Evolutionary conservation across 73 alveolate species (phyloP), one percentile per base, ranked within the genome.

Genomic region (Paramecium sexaurelia): DNA sequence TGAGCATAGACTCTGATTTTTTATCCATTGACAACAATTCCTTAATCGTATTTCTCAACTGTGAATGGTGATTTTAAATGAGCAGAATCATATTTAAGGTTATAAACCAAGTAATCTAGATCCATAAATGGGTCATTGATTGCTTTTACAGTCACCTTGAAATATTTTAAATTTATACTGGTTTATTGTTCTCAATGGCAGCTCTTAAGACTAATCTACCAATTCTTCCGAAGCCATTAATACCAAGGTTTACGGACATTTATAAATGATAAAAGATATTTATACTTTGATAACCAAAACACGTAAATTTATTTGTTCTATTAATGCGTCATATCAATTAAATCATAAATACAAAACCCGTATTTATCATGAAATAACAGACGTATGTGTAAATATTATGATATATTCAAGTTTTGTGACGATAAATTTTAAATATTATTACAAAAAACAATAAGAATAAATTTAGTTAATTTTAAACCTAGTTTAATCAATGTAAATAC

Each of bases 181-280:
- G 89, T 29, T 73, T 91, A 20, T 90, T 85, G 88, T 95, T 94
- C 45, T 92, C 98, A 55, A 92, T 66, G 78, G 99, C 98, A 47
- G 98, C 97, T 67, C 99, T 93, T 92, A 97, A 94, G 85, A 96
- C 98, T 86, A 97, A 95, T 73, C 99, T 92, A 57, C 99, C 99
- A 93, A 98, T 97, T 85, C 99, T 94, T 55, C 99, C 99, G 97
- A 98, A 98, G 26, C 99, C 99, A 92, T 98, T 98, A 92, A 97
- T 96, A 66, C 98, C 99, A 32, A 97, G 69, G 75, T 94, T 94
- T 85, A 95, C 96, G 55, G 89, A 84, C 97, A 93, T 95, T 87
- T 36, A 61, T 61, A 61, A 61, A 29, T 61, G 83, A 61, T 61
- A 61, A 61, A 61, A 61, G 83, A 61, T 61, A 61, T 61, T 61